Evolutionary conservation across 345 rosid species (phyloP), one percentile per base, ranked within the genome.

Genomic region (Rhizophora mangle): DNA sequence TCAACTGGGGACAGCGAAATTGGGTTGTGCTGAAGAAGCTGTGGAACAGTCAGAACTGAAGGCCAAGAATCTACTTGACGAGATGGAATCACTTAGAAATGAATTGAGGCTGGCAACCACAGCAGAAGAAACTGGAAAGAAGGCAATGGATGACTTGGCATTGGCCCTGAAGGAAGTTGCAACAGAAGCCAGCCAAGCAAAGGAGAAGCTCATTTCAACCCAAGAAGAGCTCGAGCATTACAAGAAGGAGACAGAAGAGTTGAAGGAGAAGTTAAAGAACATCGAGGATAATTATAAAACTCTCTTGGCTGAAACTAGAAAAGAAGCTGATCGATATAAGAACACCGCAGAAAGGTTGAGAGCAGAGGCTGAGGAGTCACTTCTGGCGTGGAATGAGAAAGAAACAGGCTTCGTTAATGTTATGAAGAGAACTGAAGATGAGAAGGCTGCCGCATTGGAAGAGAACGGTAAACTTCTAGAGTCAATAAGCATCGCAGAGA

Each of bases 111-210:
- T 66, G 21, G 85, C 92, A 0, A 79, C 62, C 0, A 85, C 78
- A 53, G 98, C 91, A 0, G 99, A 95, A 68, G 88, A 80, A 68
- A 88, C 88, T 22, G 85, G 85, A 86, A 84, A 83, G 84, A 90
- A 83, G 76, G 99, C 96, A 13, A 82, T 92, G 94, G 99, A 95
- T 66, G 96, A 82, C 77, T 70, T 92, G 34, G 99, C 96, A 1
- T 49, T 86, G 6, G 99, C 88, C 3, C 75, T 95, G 59, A 84
- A 82, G 69, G 99, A 95, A 76, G 99, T 95, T 0, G 92, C 86
- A 15, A 77, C 86, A 1, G 92, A 95, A 36, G 74, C 79, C 11
- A 77, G 67, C 59, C 80, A 84, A 62, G 65, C 77, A 1, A 95
- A 85, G 62, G 84, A 88, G 78, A 86, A 84, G 68, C 89, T 87